Evolutionary conservation across 148 eudicot genomes (phyloP), one percentile per base, ranked within the genome.

Genomic region (Persicaria tinctoria): DNA sequence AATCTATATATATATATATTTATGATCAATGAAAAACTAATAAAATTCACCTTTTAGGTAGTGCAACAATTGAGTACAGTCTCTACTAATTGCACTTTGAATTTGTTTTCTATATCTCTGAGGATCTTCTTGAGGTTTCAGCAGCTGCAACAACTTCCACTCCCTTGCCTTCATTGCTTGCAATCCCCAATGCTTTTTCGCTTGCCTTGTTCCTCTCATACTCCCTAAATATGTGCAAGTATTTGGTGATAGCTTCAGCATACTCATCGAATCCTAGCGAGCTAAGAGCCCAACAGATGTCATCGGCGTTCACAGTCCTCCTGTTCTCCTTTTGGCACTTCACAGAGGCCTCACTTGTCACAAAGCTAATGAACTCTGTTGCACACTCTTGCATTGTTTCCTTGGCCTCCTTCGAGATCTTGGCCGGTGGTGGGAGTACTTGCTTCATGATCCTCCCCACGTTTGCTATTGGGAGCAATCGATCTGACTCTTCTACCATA

Each of bases 291-390:
- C 90, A 87, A 17, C 85, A 81, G 20, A 87, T 76, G 54, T 85
- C 90, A 16, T 87, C 88, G 8, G 86, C 88, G 46, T 81, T 87
- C 9, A 87, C 83, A 46, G 88, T 87, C 79, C 83, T 87, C 6
- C 88, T 81, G 20, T 87, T 87, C 85, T 87, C 90, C 83, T 83
- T 87, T 72, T 83, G 86, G 76, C 90, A 87, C 88, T 85, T 87
- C 57, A 83, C 86, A 3, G 86, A 81, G 0, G 90, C 90, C 44
- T 87, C 88, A 0, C 86, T 80, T 2, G 90, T 87, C 38, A 87
- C 85, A 2, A 87, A 87, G 74, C 90, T 81, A 72, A 87, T 79
- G 83, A 87, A 87, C 82, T 87, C 90, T 0, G 86, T 79, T 13
- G 83, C 88, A 75, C 88, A 87, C 73, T 85, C 90, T 76, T 87